Evolutionary conservation across 2,329 filamentous ascomycete genomes (phyloP), one percentile per base, ranked within the genome.

Genomic region (Calonectria fujianensis): DNA sequence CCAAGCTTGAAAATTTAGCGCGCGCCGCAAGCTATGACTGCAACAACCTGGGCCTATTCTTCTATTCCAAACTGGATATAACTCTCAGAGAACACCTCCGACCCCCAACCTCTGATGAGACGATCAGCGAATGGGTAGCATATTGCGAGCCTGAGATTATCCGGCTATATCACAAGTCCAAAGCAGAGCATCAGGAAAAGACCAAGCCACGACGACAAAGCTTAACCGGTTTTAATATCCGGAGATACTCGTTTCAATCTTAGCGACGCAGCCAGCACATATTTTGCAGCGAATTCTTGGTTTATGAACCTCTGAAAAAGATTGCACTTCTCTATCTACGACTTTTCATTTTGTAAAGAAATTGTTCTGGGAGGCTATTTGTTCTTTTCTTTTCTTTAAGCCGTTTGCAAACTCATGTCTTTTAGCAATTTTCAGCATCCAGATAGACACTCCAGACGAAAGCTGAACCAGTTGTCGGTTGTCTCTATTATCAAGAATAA

Each of bases 221-320:
- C 16, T 6, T 63, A 3, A 54, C 27, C 8, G 29, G 51, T 4
- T 54, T 54, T 7, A 9, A 63, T 41, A 63, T 63, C 9, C 35
- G 57, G 8, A 63, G 57, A 39, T 39, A 63, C 24, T 63, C 57
- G 24, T 63, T 63, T 27, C 57, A 63, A 18, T 63, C 57, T 41
- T 48, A 48, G 45, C 45, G 13, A 24, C 10, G 10, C 45, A 48
- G n/a, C n/a, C 20, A 48, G 45, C 20, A 24, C 20, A 13, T 48
- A n/a, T 48, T 48, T 48, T 1, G 45, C n/a, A 48, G 9, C 45
- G n/a, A 24, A 48, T 48, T n/a, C 2, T 10, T 3, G n/a, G 8
- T 24, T n/a, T 24, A 48, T 48, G n/a, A 48, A n/a, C 8, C 2
- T n/a, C 4, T 48, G 45, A 24, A 48, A n/a, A 24, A 48, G 45